phyloP scores from a whole-genome alignment of 192 early-diverging fungal species.

The Dimargaris verticillata region DNA sequence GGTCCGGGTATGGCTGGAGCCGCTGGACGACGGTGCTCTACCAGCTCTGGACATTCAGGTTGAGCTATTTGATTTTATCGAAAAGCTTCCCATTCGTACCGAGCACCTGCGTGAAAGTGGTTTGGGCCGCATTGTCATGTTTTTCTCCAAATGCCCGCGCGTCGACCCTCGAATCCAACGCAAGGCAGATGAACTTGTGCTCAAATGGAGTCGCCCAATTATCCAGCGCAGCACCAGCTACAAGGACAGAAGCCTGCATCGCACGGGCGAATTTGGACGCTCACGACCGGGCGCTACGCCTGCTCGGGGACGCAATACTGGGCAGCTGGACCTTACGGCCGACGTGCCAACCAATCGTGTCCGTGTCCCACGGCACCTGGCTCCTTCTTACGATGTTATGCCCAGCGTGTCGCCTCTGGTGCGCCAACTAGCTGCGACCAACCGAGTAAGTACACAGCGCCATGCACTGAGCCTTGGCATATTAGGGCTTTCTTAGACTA shows the following conservation, averaged over 20 bases:
- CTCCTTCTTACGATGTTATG: constrained; percentile 18
- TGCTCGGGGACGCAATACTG: not conserved
- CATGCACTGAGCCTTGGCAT: too few species aligned
- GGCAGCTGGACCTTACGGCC: not conserved
- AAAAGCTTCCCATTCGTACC: constrained; percentile 49
- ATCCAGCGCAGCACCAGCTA: constrained; percentile 60
- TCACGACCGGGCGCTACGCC: constrained; percentile 13
- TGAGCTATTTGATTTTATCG: constrained; percentile 52
- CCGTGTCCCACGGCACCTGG: constrained; percentile 17
- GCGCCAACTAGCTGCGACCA: not conserved
- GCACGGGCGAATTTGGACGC: not conserved
- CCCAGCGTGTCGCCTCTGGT: constrained; percentile 19
- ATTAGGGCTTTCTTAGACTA: too few species aligned
- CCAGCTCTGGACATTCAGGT: constrained; percentile 80
- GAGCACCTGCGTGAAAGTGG: constrained; percentile 65
- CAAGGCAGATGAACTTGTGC: constrained; percentile 59
- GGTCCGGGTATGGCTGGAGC: constrained; percentile 81
- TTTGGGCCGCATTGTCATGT: constrained; percentile 71
- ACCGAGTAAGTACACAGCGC: too few species aligned
- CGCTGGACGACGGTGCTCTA: constrained; percentile 70
- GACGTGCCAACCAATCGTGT: constrained; percentile 14
- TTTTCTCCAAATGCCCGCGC: constrained; percentile 76
- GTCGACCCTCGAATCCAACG: constrained; percentile 50
- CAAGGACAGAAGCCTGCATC: constrained; percentile 27
- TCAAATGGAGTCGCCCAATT: constrained; percentile 76